Percentiles rank a stretch among this genome's conserved stretches.
These are phyloP conservation scores for Agroathelia rolfsii DNA, from an alignment of 1,284 basidiomycete species.

Conservation along the genomic window DNA sequence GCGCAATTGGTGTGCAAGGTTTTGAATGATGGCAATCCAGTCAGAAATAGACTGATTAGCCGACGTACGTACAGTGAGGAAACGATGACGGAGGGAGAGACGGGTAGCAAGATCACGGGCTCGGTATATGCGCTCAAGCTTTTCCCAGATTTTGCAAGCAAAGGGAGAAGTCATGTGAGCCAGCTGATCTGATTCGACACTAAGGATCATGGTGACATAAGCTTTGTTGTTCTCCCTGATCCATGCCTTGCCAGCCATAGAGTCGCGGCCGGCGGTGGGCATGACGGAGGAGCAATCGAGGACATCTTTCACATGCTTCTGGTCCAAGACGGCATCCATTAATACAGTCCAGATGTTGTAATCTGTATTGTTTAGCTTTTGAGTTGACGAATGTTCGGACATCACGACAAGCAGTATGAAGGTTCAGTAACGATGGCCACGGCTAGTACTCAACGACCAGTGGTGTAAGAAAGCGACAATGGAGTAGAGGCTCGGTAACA, in stretches of 20 bases:
- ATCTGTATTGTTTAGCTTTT: conserved; percentile 19
- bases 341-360: conserved; percentile 22
- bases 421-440: too few relatives aligned
- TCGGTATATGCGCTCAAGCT: conserved; percentile 19
- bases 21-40: conserved; percentile 22
- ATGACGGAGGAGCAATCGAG: conserved; percentile 1
- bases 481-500: too few relatives aligned
- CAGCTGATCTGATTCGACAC: conserved; percentile 23
- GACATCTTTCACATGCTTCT: conserved; percentile 8
- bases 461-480: too few relatives aligned
- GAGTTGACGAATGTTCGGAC: conserved; percentile 7
- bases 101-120: conserved; percentile 21
- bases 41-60: conserved; percentile 18
- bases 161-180: conserved; percentile 18
- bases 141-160: conserved; percentile 20
- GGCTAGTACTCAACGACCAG: too few relatives aligned
- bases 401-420: conserved; percentile 14
- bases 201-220: conserved; percentile 20
- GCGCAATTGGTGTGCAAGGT: conserved; percentile 16
- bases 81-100: conserved; percentile 16
- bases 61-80: conserved; percentile 18
- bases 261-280: conserved; percentile 8
- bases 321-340: conserved; percentile 22
- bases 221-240: conserved; percentile 18
- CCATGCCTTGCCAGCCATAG: conserved; percentile 9